Conservation (phyloP, 768 basidiomycete species). For the Mrakia frigida region DNA sequence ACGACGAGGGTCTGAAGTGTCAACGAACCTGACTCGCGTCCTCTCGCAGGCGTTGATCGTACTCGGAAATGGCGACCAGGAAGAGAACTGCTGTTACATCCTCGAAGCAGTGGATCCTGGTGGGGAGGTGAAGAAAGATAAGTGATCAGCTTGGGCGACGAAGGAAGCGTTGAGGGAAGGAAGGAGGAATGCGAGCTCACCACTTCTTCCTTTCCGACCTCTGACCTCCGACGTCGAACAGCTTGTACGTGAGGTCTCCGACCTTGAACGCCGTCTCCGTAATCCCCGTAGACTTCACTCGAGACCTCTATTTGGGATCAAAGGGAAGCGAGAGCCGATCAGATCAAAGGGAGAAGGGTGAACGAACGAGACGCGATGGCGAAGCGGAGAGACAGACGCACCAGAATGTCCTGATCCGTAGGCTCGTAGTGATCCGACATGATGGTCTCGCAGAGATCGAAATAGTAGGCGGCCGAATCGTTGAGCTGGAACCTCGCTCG, state of each 20-base stretch:
- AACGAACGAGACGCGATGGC: no score
- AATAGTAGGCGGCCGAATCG: slow-evolving; percentile 73
- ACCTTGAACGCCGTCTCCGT: slow-evolving; percentile 60
- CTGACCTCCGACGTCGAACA: slow-evolving; percentile 85
- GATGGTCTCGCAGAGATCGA: neutral
- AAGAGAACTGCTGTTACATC: slow-evolving; percentile 91
- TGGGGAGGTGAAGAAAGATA: neutral
- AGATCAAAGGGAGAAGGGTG: neutral
- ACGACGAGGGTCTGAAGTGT: no score
- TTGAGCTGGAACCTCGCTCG: slow-evolving; percentile 71
- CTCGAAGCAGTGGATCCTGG: slow-evolving; percentile 61
- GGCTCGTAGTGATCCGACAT: slow-evolving; percentile 4
- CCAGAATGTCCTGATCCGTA: slow-evolving; percentile 1
- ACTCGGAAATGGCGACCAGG: slow-evolving; percentile 82
- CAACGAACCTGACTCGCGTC: slow-evolving; percentile 50
- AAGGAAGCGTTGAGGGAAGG: neutral
- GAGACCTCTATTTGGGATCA: slow-evolving; percentile 59
- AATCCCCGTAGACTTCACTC: slow-evolving; percentile 85
- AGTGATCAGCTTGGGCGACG: no score
- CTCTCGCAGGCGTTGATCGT: slow-evolving; percentile 79
- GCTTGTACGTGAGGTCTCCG: slow-evolving; percentile 63
- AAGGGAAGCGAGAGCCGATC: slow-evolving; percentile 71
- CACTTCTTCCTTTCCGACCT: slow-evolving; percentile 59
- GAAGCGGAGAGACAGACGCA: neutral
- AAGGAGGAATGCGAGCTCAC: neutral